phyloP scores from a whole-genome alignment of 257 asterid species.

The Solanum dulcamara region DNA sequence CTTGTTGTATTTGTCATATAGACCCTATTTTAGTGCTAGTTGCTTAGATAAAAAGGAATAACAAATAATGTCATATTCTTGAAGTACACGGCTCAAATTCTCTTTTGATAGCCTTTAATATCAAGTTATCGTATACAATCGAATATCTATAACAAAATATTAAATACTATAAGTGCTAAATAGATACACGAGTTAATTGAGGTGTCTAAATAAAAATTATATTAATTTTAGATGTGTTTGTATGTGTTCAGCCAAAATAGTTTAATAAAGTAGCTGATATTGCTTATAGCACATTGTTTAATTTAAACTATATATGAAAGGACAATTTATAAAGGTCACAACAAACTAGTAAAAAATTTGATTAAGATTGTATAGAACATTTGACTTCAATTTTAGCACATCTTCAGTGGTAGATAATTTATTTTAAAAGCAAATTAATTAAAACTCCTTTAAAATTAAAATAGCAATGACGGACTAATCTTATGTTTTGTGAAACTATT shows the following conservation, averaged over 20 bases:
- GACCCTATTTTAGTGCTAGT: not conserved
- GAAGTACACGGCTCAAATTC: not conserved
- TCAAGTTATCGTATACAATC: too few relatives aligned
- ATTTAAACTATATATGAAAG: not conserved
- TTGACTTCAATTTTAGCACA: too few relatives aligned
- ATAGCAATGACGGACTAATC: too few relatives aligned
- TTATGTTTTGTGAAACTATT: too few relatives aligned
- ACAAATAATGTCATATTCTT: not conserved
- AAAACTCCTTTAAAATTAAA: too few relatives aligned
- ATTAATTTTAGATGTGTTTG: not conserved
- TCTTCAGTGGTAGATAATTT: too few relatives aligned
- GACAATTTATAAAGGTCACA: not conserved
- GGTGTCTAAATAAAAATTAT: not conserved
- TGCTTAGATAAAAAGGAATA: not conserved
- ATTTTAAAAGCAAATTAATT: too few relatives aligned
- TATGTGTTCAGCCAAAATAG: not conserved
- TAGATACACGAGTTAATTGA: too few relatives aligned
- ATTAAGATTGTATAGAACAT: too few relatives aligned
- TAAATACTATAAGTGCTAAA: too few relatives aligned
- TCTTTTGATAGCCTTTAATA: too few relatives aligned
- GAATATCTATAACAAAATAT: too few relatives aligned
- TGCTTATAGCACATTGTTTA: not conserved
- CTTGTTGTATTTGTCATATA: not conserved
- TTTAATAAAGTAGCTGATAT: not conserved
- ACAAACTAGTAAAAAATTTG: not conserved